A percentile compares a stretch with the other conserved stretches of the same genome.
Evolutionary conservation across 208 protist genomes (phyloP).

Genomic region (Wallacemonas sp.): DNA sequence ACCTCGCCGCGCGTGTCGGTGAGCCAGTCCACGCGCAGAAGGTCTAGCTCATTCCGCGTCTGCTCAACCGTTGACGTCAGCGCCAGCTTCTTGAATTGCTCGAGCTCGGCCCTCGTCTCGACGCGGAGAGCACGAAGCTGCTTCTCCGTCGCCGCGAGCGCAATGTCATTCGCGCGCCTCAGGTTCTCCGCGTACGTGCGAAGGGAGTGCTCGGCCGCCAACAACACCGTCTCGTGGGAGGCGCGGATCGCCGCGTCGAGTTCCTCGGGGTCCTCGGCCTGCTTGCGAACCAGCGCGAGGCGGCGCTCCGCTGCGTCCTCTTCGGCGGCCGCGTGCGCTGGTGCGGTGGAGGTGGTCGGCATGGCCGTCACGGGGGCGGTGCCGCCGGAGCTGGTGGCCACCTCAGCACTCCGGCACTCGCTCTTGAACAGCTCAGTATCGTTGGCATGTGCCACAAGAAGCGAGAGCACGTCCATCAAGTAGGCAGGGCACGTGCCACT

Average conservation of each 20-base stretch:
- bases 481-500: conserved; percentile 64
- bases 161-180: conserved; percentile 60
- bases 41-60: conserved; percentile 51
- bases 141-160: conserved; percentile 60
- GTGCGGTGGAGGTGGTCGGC: background rate
- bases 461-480: conserved; percentile 68
- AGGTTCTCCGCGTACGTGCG: conserved; percentile 62
- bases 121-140: conserved; percentile 49
- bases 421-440: conserved; percentile 78
- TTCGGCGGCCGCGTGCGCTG: conserved; percentile 15
- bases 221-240: conserved; percentile 47
- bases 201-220: conserved; percentile 59
- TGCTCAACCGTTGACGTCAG: conserved; percentile 36
- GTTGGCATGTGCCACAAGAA: conserved; percentile 79
- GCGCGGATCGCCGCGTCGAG: conserved; percentile 31
- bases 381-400: background rate
- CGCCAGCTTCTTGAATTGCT: conserved; percentile 46
- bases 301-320: conserved; percentile 23
- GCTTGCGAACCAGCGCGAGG: conserved; percentile 22
- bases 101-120: conserved; percentile 46
- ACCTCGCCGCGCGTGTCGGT: conserved; percentile 36
- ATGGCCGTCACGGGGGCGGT: background rate
- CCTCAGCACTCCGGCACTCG: conserved; percentile 32
- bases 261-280: conserved; percentile 26
- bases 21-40: conserved; percentile 42